These are phyloP conservation scores for Rhizopus delemar DNA, from an alignment of 371 early-diverging fungal species.

Conservation along the genomic window DNA sequence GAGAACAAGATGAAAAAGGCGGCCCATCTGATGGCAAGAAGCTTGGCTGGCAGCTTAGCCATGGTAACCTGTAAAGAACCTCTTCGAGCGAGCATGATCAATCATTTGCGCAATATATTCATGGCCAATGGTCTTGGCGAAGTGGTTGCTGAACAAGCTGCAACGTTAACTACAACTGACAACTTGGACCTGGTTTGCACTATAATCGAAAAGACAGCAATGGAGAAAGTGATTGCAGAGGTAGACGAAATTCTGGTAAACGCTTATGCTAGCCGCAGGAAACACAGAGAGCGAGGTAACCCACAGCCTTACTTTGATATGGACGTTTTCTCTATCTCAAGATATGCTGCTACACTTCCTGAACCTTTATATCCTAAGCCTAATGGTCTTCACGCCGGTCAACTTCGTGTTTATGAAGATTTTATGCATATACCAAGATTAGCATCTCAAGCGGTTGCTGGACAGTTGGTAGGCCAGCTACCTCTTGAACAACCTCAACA, in stretches of 20 bases:
- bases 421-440: slow-evolving; percentile 55
- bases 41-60: slow-evolving; percentile 76
- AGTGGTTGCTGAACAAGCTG: slow-evolving; percentile 77
- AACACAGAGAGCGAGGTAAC: slow-evolving; percentile 75
- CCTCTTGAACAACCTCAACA: slow-evolving; percentile 11
- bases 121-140: slow-evolving; percentile 68
- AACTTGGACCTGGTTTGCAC: slow-evolving; percentile 91
- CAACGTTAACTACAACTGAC: slow-evolving; percentile 78
- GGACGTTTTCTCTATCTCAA: slow-evolving; percentile 65
- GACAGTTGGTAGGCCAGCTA: slow-evolving; percentile 21
- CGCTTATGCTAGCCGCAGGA: slow-evolving; percentile 73
- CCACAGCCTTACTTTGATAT: slow-evolving; percentile 90
- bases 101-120: slow-evolving; percentile 74
- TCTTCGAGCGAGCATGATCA: slow-evolving; percentile 83
- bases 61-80: slow-evolving; percentile 93
- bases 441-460: slow-evolving; percentile 23
- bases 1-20: slow-evolving; percentile 91
- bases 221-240: slow-evolving; percentile 86
- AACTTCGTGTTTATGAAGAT: slow-evolving; percentile 82
- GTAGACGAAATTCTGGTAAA: slow-evolving; percentile 79
- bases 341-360: slow-evolving; percentile 83
- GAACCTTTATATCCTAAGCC: slow-evolving; percentile 82
- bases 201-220: slow-evolving; percentile 90
- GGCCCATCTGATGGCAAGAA: slow-evolving; percentile 92
- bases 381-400: slow-evolving; percentile 74